These are phyloP conservation scores for Cicer yamashitae DNA, from an alignment of 306 rosid species.

Conservation along the genomic window DNA sequence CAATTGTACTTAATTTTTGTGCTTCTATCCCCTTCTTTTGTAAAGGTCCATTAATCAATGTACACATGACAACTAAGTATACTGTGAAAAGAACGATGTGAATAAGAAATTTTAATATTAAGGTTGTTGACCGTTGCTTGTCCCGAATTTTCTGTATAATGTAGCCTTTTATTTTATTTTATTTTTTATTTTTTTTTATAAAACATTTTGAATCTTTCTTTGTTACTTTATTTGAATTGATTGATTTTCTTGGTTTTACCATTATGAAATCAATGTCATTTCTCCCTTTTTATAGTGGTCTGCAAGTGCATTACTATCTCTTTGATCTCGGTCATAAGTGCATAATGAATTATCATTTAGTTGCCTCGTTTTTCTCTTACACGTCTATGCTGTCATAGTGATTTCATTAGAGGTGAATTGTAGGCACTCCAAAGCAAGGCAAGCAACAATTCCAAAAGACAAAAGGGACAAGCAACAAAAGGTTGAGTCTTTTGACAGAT, in stretches of 20 bases:
- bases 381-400: constrained; percentile 17
- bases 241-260: constrained; percentile 31
- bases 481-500: constrained; percentile 51
- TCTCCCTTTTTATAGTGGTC: constrained; percentile 1
- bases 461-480: constrained; percentile 94
- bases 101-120: background rate
- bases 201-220: constrained; percentile 8
- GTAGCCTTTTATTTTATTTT: background rate
- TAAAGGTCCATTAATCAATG: constrained; percentile 2
- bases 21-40: background rate
- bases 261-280: constrained; percentile 6
- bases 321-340: constrained; percentile 4
- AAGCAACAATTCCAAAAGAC: constrained; percentile 82
- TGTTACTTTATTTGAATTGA: background rate
- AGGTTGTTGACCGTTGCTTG: background rate
- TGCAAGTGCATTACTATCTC: constrained; percentile 27
- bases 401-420: constrained; percentile 43
- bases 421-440: constrained; percentile 96
- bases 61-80: background rate
- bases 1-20: background rate
- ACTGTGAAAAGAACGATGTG: background rate
- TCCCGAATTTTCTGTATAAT: background rate
- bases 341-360: constrained; percentile 22
- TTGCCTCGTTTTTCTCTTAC: constrained; percentile 10
- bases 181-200: too few species aligned